Base-by-base conservation (phyloP, 2,329 filamentous ascomycete genomes). In the Arachnomyces sp. region DNA sequence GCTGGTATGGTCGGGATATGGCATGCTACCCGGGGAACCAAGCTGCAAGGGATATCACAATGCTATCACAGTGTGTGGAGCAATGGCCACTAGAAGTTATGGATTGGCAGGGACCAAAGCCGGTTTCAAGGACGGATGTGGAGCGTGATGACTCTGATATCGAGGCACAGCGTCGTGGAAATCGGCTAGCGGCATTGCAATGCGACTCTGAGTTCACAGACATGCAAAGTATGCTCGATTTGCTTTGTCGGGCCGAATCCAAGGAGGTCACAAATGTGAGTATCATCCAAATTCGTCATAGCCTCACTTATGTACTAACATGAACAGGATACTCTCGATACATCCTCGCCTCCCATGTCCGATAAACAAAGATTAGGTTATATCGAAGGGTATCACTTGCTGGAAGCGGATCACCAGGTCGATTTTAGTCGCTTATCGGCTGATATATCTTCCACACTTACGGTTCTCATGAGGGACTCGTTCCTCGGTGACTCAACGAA, bases 1-100 rank as follows among this genome's bases (percentile, higher is more conserved):
- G 86, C 9, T 70, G 80, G 74, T 61, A 88, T 18, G 76, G 73
- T 35, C 76, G 80, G 42, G 83, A 90, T 51, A 60, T 72, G 2
- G 59, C 70, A 8, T 43, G 64, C 25, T 51, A 68, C 12, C 56
- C 63, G 31, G 40, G 50, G 41, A 55, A 63, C 37, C 47, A 58
- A 34, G 53, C 67, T 16, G 66, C 70, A 16, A 66, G 67, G 9
- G 75, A 84, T 44, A 73, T 81, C 36, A 80, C 86, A 49, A 61
- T 81, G 2, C 61, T 83, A 45, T 69, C 72, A 32, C 78, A 88
- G 58, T 62, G 72, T 1, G 83, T 82, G 72, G 67, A 79, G 28
- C 74, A 77, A 45, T 90, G 85, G 81, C 64, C 68, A 14, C 58
- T 88, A 20, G 79, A 81, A 51, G 56, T 80, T 15, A 72, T 73